phyloP scores from a whole-genome alignment of 2,329 filamentous ascomycete species.

The Trematosphaeria pertusa region DNA sequence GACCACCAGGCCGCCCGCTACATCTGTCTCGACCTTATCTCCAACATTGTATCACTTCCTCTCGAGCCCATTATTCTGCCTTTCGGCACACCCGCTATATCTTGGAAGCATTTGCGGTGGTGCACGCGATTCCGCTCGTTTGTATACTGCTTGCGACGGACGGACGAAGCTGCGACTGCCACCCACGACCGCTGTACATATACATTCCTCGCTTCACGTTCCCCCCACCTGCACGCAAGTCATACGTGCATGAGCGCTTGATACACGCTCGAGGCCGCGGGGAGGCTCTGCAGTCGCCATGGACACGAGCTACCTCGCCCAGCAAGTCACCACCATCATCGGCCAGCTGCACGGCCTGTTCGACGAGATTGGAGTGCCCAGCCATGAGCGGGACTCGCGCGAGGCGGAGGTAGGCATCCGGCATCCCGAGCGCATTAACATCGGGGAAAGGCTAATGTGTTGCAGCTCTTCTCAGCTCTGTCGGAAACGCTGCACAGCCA shows the following conservation, averaged over 20 bases:
- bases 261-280: conserved; percentile 30
- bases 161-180: conserved; percentile 7
- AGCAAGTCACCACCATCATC: conserved; percentile 95
- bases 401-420: conserved; percentile 79
- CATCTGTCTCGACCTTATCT: conserved; percentile 18
- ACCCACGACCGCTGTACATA: conserved; percentile 15
- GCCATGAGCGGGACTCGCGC: conserved; percentile 87
- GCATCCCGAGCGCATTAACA: neutral
- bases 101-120: conserved; percentile 3
- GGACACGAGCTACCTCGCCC: conserved; percentile 90
- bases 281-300: conserved; percentile 59
- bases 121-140: conserved; percentile 10
- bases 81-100: conserved; percentile 12
- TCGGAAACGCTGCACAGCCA: conserved; percentile 93
- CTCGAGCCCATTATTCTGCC: conserved; percentile 12
- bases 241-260: conserved; percentile 44
- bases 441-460: conserved; percentile 15
- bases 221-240: conserved; percentile 28
- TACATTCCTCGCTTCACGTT: conserved; percentile 31
- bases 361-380: conserved; percentile 95
- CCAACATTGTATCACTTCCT: conserved; percentile 36
- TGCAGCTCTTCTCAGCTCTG: conserved; percentile 85
- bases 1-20: conserved; percentile 28
- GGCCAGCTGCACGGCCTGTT: conserved; percentile 92
- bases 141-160: neutral